Evolutionary conservation across 257 asterid genomes (phyloP).

Genomic region (Solanum neorickii): DNA sequence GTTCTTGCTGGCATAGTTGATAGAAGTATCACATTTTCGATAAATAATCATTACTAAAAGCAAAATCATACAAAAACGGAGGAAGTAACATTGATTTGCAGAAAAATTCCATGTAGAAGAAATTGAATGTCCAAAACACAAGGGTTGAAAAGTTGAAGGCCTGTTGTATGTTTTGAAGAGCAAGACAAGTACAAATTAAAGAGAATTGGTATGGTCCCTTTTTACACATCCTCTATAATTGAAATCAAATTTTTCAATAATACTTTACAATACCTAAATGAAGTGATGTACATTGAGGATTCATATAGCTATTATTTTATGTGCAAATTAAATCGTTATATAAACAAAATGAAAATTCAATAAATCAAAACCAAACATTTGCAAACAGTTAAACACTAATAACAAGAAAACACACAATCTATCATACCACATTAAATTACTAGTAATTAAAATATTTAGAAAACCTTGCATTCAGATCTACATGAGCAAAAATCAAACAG

Average conservation of each 20-base stretch:
- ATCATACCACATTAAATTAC: not conserved
- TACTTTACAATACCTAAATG: not conserved
- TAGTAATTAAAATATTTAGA: not conserved
- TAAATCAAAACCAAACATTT: not conserved
- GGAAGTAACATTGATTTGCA: too few species aligned
- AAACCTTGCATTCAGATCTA: not conserved
- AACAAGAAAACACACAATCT: not conserved
- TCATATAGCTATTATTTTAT: not conserved
- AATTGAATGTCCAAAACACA: too few species aligned
- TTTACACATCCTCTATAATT: not conserved
- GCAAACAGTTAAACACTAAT: not conserved
- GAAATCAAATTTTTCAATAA: not conserved
- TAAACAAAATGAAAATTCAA: not conserved
- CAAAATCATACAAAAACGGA: too few species aligned
- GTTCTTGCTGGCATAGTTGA: too few species aligned
- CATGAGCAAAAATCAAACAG: too few species aligned
- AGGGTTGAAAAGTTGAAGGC: too few species aligned
- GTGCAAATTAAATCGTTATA: not conserved
- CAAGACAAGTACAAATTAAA: too few species aligned
- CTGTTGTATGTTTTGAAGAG: too few species aligned
- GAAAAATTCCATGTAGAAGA: too few species aligned
- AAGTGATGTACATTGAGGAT: not conserved
- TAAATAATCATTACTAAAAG: too few species aligned
- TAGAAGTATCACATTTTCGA: too few species aligned
- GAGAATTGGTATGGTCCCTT: not conserved